These are phyloP conservation scores for Wickerhamomyces chambardii DNA, from an alignment of 805 yeast species.

Conservation along the genomic window DNA sequence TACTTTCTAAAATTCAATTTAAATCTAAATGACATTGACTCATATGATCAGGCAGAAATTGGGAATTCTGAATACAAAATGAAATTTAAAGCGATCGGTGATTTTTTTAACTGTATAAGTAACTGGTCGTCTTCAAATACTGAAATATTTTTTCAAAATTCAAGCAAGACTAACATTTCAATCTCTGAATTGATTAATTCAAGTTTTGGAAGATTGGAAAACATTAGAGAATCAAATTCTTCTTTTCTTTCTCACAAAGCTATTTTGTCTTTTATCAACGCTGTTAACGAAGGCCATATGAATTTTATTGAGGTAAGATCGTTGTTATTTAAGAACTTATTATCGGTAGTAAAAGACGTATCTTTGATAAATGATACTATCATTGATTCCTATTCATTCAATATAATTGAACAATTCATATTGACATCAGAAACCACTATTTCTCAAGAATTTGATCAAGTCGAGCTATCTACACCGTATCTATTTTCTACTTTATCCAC, in stretches of 20 bases:
- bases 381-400: slow-evolving; percentile 29
- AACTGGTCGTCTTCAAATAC: slow-evolving; percentile 19
- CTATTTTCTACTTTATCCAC: slow-evolving; percentile 3
- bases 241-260: slow-evolving; percentile 9
- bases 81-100: background rate
- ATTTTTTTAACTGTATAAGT: slow-evolving; percentile 7
- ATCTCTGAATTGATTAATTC: slow-evolving; percentile 21
- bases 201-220: slow-evolving; percentile 15
- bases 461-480: slow-evolving; percentile 3
- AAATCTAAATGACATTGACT: background rate
- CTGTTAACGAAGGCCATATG: slow-evolving; percentile 15
- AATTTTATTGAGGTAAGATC: slow-evolving; percentile 31
- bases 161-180: slow-evolving; percentile 2
- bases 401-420: slow-evolving; percentile 21
- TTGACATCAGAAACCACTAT: slow-evolving; percentile 10
- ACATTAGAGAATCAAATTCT: slow-evolving; percentile 2
- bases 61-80: background rate
- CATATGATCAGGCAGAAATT: background rate
- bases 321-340: slow-evolving; percentile 17
- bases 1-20: background rate
- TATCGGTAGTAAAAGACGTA: slow-evolving; percentile 7
- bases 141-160: slow-evolving; percentile 12
- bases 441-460: slow-evolving; percentile 7
- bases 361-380: slow-evolving; percentile 26
- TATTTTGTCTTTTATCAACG: slow-evolving; percentile 15